A percentile compares a stretch with the other conserved stretches of the same genome.
These are phyloP conservation scores for Imleria badia DNA, from an alignment of 768 basidiomycete genomes.

Conservation along the genomic window DNA sequence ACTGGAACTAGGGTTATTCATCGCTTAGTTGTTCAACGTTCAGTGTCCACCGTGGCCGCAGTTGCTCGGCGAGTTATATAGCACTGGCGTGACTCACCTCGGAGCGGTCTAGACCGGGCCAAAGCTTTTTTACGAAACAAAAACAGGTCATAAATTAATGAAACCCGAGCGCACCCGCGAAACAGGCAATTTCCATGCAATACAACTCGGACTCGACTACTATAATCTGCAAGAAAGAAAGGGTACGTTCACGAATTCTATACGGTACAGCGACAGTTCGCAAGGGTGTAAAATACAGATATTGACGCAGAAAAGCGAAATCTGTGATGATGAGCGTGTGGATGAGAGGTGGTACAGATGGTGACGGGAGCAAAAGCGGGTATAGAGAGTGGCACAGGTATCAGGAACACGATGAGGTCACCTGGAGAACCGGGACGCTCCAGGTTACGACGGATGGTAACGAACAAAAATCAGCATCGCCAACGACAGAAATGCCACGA, in stretches of 20 bases:
- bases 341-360: slow-evolving; percentile 27
- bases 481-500: slow-evolving; percentile 5
- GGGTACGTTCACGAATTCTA: slow-evolving; percentile 10
- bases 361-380: slow-evolving; percentile 23
- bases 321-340: slow-evolving; percentile 22
- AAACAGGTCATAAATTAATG: no score
- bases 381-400: slow-evolving; percentile 33
- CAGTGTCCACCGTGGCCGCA: no score
- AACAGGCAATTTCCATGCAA: not conserved
- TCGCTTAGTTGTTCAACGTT: not conserved
- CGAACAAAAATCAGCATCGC: slow-evolving; percentile 26
- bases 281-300: slow-evolving; percentile 20
- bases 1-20: not conserved
- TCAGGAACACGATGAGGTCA: slow-evolving; percentile 22
- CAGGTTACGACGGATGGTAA: slow-evolving; percentile 17
- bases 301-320: slow-evolving; percentile 9
- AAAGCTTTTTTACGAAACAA: no score
- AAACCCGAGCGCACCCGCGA: no score
- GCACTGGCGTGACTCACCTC: no score
- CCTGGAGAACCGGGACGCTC: slow-evolving; percentile 12
- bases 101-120: no score
- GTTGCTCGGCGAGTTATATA: no score
- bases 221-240: slow-evolving; percentile 11
- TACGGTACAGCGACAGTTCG: slow-evolving; percentile 10
- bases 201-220: not conserved